Evolutionary conservation across 176 grass and related monocot genomes (phyloP), one percentile per base, ranked within the genome.

Genomic region (Bolboschoenus planiculmis): DNA sequence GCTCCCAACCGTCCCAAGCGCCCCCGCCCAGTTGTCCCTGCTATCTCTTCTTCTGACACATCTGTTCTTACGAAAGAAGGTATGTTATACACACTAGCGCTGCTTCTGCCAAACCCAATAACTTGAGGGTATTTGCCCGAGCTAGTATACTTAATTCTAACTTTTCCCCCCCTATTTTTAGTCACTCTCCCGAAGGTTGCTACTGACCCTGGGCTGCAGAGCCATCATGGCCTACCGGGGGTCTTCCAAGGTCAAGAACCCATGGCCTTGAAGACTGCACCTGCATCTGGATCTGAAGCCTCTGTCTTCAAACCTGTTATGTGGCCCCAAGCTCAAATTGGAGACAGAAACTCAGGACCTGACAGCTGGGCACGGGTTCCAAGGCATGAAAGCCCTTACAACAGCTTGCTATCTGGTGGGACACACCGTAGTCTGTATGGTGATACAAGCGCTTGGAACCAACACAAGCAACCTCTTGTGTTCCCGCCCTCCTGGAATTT

Each of bases 51-150:
- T 24, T 16, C 71, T 34, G 92, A 94, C 15, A 78, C 94, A 80
- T 94, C 85, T 84, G 68, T 84, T 89, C 87, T 82, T 62, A 56
- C 56, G 83, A 97, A 90, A 89, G 94, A 97, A 90, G 94, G 94
- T 97, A 87, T 62, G 54, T 20, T 16, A 48, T 35, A 92, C 58
- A 2, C 55, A 31, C 11, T 6, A 1, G 11, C 16, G 18, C 43
- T 50, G 21, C 11, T 27, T 50, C 23, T 6, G 48, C 3, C 2
- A 29, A 75, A 75, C 7, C 24, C 42, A 48, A 47, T 47, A 33
- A 89, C 18, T 15, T 4, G 55, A 44, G 24, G 44, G 13, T 50
- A 48, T 75, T 13, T 75, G 23, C 71, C 50, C 27, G 43, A 75
- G 4, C 1, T 75, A 50, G 24, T 75, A 40, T 70, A 75, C 13